Evolutionary conservation across 2,329 filamentous ascomycete genomes (phyloP).

Genomic region (Amauroascus verrucosus): DNA sequence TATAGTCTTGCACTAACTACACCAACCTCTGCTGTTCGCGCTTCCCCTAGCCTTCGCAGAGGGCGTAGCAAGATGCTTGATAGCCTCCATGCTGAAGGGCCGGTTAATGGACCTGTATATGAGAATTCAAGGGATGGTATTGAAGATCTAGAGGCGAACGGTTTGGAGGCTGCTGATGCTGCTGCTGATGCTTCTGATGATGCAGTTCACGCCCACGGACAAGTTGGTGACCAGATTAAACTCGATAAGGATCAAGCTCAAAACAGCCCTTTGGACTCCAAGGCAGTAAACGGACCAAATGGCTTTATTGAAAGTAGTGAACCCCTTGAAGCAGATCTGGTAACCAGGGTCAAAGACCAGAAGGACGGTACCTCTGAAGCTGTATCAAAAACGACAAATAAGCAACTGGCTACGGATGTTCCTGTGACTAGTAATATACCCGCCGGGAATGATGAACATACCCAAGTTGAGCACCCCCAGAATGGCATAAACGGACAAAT

Average conservation of each 20-base stretch:
- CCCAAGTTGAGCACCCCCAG: neutral
- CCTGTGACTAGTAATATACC: neutral
- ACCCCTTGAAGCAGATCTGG: neutral
- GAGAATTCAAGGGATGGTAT: neutral
- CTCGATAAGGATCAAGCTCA: neutral
- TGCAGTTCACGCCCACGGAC: neutral
- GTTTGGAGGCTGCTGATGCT: neutral
- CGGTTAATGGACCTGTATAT: neutral
- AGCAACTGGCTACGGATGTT: neutral
- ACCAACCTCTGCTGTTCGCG: constrained; percentile 20
- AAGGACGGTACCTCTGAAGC: neutral
- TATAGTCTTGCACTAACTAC: constrained; percentile 24
- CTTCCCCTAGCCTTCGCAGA: constrained; percentile 25
- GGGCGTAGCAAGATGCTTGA: constrained; percentile 24
- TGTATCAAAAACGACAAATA: neutral
- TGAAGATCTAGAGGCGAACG: neutral
- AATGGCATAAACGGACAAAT: neutral
- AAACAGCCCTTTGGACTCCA: neutral
- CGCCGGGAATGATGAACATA: neutral
- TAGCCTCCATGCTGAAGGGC: constrained; percentile 13
- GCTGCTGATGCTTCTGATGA: neutral
- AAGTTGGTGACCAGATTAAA: neutral
- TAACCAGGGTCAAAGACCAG: neutral
- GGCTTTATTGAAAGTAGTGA: neutral
- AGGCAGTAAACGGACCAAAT: neutral